Base-by-base conservation (phyloP, 2,329 filamentous ascomycete genomes). In the Pseudogymnoascus sp. region DNA sequence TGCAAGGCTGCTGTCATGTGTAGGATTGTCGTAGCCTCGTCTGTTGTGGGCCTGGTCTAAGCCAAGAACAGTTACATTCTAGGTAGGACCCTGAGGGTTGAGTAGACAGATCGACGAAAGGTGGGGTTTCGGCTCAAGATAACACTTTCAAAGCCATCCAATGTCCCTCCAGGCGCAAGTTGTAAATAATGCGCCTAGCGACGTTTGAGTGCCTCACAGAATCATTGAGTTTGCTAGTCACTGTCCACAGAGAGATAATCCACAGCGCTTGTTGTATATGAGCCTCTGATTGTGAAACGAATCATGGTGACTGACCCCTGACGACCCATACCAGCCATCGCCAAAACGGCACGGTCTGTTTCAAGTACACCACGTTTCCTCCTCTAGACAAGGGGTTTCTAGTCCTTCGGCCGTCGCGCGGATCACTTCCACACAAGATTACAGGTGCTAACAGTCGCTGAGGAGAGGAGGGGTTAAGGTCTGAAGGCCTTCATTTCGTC, bases 271-370 rank as follows among this genome's bases (percentile, higher is more conserved):
- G 47, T 53, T 6, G n/a, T 53, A 53, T 33, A 53, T 53, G 47
- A 53, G 7, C 47, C 12, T 53, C 47, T 53, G 2, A 20, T 53
- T n/a, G 47, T 53, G 47, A 53, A 53, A 53, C 47, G 28, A 53
- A 33, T 30, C 47, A 53, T 53, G 2, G 25, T 53, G 15, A 20
- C 28, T 53, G 28, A 53, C 47, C 47, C 47, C 47, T 53, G 47
- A 33, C 28, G 25, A 53, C 47, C 47, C 47, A 53, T 33, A 53
- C 18, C 47, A 18, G 47, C 47, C 47, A 53, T 18, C 28, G 15
- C 28, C 47, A 53, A 53, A 53, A 33, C 47, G 47, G 47, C 47
- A 53, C 47, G 33, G 47, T 53, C 47, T 53, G 47, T 53, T 53
- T 53, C 47, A 53, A 53, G 47, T 53, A 53, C 47, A 53, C 47